A percentile compares a stretch with the other conserved stretches of the same genome.
Conservation (phyloP, 2,329 filamentous ascomycete genomes). For the Cladophialophora exuberans region DNA sequence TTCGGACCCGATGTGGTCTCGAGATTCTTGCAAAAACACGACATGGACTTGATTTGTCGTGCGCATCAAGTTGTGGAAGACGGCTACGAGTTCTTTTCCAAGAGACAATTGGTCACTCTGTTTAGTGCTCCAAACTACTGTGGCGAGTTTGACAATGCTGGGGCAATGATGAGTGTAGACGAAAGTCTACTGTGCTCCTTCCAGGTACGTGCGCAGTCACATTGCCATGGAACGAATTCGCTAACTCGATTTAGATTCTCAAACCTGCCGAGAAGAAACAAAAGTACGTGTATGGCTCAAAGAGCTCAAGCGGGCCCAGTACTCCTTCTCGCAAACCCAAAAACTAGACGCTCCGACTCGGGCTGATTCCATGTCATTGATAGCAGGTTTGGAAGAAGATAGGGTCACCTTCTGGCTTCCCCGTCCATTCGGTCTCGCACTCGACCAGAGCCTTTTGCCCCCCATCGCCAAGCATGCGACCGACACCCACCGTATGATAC, state of each 20-base stretch:
- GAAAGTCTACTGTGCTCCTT: constrained; percentile 98
- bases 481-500: constrained; percentile 12
- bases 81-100: constrained; percentile 99
- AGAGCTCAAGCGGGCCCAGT: constrained; percentile 70
- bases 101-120: constrained; percentile 93
- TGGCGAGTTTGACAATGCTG: constrained; percentile 98
- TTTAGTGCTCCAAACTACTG: constrained; percentile 99
- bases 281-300: constrained; percentile 89
- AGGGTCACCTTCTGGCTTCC: constrained; percentile 41
- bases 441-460: constrained; percentile 18
- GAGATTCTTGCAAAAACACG: constrained; percentile 96
- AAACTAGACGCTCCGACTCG: constrained; percentile 55
- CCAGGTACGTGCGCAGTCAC: constrained; percentile 66
- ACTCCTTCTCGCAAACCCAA: constrained; percentile 73
- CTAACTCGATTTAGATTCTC: constrained; percentile 69
- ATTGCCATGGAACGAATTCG: neutral
- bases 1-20: constrained; percentile 98
- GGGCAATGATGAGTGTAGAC: constrained; percentile 99
- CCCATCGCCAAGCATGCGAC: constrained; percentile 16
- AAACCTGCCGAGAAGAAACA: constrained; percentile 99
- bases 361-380: constrained; percentile 70
- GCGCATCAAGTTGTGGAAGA: constrained; percentile 99
- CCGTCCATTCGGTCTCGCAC: constrained; percentile 19
- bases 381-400: constrained; percentile 95
- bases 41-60: constrained; percentile 99